A percentile compares a stretch with the other conserved stretches of the same genome.
Evolutionary conservation across 352 stramenopile species (phyloP).

Genomic region (Blastocystis sp.): DNA sequence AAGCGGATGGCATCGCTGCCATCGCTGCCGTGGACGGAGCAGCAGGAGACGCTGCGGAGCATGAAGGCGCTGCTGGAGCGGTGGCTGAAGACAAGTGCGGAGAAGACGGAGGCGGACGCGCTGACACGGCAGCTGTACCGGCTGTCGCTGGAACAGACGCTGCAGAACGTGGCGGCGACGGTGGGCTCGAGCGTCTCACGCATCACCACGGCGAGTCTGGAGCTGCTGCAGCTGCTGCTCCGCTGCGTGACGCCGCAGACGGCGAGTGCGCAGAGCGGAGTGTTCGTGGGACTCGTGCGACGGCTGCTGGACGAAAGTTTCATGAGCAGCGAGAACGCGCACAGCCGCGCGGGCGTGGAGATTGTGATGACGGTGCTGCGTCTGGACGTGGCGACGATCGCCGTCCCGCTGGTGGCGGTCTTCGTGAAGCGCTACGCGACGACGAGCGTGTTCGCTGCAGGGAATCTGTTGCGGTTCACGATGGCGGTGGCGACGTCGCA

Average conservation of each 20-base stretch:
- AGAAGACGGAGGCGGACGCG: background rate
- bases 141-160: background rate
- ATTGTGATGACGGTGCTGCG: background rate
- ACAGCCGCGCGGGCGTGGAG: background rate
- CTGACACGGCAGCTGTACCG: background rate
- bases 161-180: background rate
- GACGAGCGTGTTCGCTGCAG: background rate
- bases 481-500: background rate
- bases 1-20: background rate
- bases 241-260: background rate
- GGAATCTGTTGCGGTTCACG: background rate
- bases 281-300: background rate
- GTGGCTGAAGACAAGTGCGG: background rate
- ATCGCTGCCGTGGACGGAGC: background rate
- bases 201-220: background rate
- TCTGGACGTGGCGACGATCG: background rate
- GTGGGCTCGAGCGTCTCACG: background rate
- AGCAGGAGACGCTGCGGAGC: background rate
- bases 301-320: background rate
- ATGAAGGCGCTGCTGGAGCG: conserved; percentile 4
- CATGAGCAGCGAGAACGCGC: conserved; percentile 20
- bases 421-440: background rate
- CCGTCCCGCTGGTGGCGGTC: background rate
- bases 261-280: background rate
- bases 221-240: background rate